These are phyloP conservation scores for Puccinia hordei DNA, from an alignment of 1,284 basidiomycete species.

Conservation along the genomic window DNA sequence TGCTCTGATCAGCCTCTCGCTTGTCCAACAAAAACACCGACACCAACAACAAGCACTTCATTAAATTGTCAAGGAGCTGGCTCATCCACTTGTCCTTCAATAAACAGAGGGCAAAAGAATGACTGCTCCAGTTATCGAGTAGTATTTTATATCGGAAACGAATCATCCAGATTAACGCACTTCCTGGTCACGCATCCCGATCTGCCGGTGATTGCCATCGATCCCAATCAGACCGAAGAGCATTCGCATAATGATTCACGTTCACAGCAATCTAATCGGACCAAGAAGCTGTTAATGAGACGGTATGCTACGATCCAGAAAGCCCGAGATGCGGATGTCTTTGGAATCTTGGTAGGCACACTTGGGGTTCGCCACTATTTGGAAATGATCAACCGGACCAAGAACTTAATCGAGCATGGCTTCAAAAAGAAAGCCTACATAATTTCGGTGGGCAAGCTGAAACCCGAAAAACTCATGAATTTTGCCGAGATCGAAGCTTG, in stretches of 20 bases:
- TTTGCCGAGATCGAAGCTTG: conserved; percentile 97
- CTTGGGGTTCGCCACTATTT: conserved; percentile 88
- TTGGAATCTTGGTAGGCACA: conserved; percentile 92
- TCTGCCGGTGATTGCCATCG: conserved; percentile 72
- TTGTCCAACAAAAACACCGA: conserved; percentile 9
- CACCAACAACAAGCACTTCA: conserved; percentile 13
- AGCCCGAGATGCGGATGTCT: conserved; percentile 87
- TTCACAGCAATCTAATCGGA: conserved; percentile 63
- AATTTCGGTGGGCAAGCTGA: conserved; percentile 90
- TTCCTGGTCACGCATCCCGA: conserved; percentile 52
- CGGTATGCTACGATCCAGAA: conserved; percentile 85
- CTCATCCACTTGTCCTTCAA: conserved; percentile 1
- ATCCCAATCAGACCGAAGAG: conserved; percentile 57
- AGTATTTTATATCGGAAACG: conserved; percentile 59
- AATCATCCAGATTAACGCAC: conserved; percentile 15
- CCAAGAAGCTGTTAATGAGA: conserved; percentile 83
- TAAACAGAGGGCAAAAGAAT: neutral
- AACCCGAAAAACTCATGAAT: conserved; percentile 92
- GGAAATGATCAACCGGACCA: conserved; percentile 74
- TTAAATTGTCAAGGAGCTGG: neutral
- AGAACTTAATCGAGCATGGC: conserved; percentile 74
- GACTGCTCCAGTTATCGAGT: conserved; percentile 53
- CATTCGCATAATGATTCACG: conserved; percentile 62
- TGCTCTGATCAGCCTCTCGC: conserved; percentile 31
- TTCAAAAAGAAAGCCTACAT: conserved; percentile 70